Conservation (phyloP, 2,329 filamentous ascomycete species). For the Hymenotorrendiella dingleyae region DNA sequence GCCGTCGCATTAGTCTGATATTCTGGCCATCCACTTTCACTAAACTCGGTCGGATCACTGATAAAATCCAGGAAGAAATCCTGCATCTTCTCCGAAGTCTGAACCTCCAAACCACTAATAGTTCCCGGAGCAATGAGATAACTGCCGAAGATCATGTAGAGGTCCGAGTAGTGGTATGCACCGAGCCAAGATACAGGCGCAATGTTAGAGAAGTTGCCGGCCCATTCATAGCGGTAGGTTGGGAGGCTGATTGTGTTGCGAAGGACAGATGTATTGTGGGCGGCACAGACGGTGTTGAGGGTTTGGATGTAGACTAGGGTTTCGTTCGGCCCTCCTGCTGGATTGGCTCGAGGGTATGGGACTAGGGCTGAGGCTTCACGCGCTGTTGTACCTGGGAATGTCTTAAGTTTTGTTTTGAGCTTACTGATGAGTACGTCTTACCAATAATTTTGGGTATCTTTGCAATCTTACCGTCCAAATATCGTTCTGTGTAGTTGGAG, state of each 20-base stretch:
- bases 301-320: conserved; percentile 13
- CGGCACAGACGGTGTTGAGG: conserved; percentile 1
- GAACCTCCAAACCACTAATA: conserved; percentile 26
- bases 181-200: conserved; percentile 23
- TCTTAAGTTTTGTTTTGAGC: too few relatives aligned
- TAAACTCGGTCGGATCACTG: conserved; percentile 2
- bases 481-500: conserved; percentile 9
- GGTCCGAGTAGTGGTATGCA: conserved; percentile 30
- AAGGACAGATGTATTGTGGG: conserved; percentile 16
- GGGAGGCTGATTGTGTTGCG: conserved; percentile 29
- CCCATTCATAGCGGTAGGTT: conserved; percentile 31
- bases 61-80: conserved; percentile 14
- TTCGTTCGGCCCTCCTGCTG: conserved; percentile 26
- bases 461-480: conserved; percentile 8
- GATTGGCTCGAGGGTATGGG: conserved; percentile 17
- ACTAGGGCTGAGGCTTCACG: conserved; percentile 24
- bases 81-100: conserved; percentile 24
- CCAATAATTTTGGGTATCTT: conserved; percentile 22
- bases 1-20: background rate
- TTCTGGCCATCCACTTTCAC: conserved; percentile 6
- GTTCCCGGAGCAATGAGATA: conserved; percentile 25
- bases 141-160: conserved; percentile 27
- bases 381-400: too few relatives aligned
- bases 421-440: too few relatives aligned
- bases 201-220: conserved; percentile 29